Evolutionary conservation across 306 rosid species (phyloP).

Genomic region (Calophaca sinica): DNA sequence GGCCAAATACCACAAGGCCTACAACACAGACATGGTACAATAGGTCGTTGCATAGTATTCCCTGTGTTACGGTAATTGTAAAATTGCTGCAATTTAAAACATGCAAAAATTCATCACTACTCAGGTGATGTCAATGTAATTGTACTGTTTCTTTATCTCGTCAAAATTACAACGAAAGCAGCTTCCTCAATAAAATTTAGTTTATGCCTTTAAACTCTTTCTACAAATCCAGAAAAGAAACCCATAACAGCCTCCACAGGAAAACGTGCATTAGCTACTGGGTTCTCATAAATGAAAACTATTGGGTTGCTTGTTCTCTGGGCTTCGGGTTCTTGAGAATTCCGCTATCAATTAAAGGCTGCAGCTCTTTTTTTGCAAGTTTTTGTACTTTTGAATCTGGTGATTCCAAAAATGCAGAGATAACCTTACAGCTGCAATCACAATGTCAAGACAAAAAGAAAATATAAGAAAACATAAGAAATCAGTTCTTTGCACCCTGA

Average conservation of each 20-base stretch:
- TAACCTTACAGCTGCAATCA: slow-evolving; percentile 79
- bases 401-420: slow-evolving; percentile 83
- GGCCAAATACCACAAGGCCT: not conserved
- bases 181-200: slow-evolving; percentile 39
- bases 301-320: slow-evolving; percentile 43
- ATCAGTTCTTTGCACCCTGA: not conserved
- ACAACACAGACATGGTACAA: slow-evolving; percentile 23
- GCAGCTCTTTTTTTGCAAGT: slow-evolving; percentile 70
- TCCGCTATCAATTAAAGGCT: slow-evolving; percentile 73
- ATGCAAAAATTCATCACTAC: slow-evolving; percentile 24
- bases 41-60: not conserved
- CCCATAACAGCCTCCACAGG: not conserved
- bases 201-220: slow-evolving; percentile 38
- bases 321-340: slow-evolving; percentile 55
- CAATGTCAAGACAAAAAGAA: slow-evolving; percentile 23
- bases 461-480: slow-evolving; percentile 42
- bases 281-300: slow-evolving; percentile 26
- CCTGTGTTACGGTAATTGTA: not conserved
- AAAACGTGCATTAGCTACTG: no score
- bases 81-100: slow-evolving; percentile 26
- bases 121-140: slow-evolving; percentile 4
- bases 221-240: slow-evolving; percentile 29
- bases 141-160: slow-evolving; percentile 11
- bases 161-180: slow-evolving; percentile 38
- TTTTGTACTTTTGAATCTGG: slow-evolving; percentile 59